Percentiles rank a stretch among this genome's conserved stretches.
These are phyloP conservation scores for Catunica adiposa DNA, from an alignment of 2,329 filamentous ascomycete genomes.

Conservation along the genomic window DNA sequence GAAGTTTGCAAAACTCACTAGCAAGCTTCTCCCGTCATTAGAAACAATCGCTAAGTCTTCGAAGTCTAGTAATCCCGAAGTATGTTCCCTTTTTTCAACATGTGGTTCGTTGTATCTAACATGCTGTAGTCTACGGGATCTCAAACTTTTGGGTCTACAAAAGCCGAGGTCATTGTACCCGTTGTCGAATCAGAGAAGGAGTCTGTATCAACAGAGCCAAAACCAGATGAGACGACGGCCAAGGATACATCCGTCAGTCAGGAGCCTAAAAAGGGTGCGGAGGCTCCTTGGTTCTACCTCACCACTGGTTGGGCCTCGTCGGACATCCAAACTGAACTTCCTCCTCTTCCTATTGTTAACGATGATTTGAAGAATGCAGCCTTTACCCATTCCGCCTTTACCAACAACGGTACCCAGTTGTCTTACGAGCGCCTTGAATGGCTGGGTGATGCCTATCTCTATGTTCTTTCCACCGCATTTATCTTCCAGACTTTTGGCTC, in stretches of 20 bases:
- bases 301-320: slow-evolving; percentile 34
- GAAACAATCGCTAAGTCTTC: slow-evolving; percentile 14
- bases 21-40: slow-evolving; percentile 20
- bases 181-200: background rate
- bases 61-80: slow-evolving; percentile 1
- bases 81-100: background rate
- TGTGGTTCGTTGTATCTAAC: background rate
- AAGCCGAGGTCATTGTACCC: background rate
- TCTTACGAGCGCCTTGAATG: slow-evolving; percentile 78
- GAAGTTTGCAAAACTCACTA: slow-evolving; percentile 16
- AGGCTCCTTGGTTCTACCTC: slow-evolving; percentile 16
- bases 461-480: slow-evolving; percentile 57
- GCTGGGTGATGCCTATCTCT: slow-evolving; percentile 73
- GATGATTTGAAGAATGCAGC: slow-evolving; percentile 41
- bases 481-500: slow-evolving; percentile 57
- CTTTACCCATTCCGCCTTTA: slow-evolving; percentile 47
- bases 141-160: background rate
- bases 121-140: background rate
- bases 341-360: slow-evolving; percentile 48
- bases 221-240: too few relatives aligned
- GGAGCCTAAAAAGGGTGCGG: slow-evolving; percentile 6
- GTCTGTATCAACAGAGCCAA: too few relatives aligned
- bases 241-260: background rate
- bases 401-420: slow-evolving; percentile 20
- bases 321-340: slow-evolving; percentile 32